Evolutionary conservation across 1,139 yeast genomes (phyloP), one percentile per base, ranked within the genome.

Genomic region (Pichia norvegensis): DNA sequence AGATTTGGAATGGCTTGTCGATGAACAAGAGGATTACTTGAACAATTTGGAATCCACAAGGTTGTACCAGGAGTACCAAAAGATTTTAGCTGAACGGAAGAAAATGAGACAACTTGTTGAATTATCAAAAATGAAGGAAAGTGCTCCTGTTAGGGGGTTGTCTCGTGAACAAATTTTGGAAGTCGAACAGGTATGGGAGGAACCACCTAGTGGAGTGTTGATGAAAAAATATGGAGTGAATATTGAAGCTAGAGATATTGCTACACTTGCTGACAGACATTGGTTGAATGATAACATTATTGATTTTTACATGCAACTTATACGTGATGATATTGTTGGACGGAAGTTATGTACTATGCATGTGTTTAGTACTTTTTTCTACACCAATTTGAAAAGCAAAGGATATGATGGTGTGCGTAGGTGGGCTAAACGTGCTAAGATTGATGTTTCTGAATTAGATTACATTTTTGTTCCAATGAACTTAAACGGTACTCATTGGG

Each of bases 251-350:
- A 66, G 76, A 40, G 98, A 92, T 61, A 63, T 92, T 45, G 70
- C 73, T 44, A 88, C 97, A 0, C 67, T 92, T 33, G 67, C 73
- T 9, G 86, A 82, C 47, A 73, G 83, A 1, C 67, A 72, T 41
- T 92, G 99, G 99, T 73, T 92, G 37, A 92, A 92, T 61, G 98
- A 94, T 63, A 86, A 83, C 45, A 73, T 92, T 4, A 88, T 92
- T 47, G 98, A 92, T 61, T 83, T 80, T 57, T 90, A 84, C 61
- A 68, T 88, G 58, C 76, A 76, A 51, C 62, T 83, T 52, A 69
- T 88, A 9, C 90, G 92, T 59, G 98, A 92, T 62, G 84, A 82
- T 44, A 74, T 92, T 4, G 88, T 90, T 47, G 74, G 76, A 50
- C 63, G 81, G 50, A 70, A 87, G 9, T 76, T 78, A 11, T 67